Percentiles rank a stretch among this genome's conserved stretches.
These are phyloP conservation scores for Pezicula carpinea DNA, from an alignment of 2,329 filamentous ascomycete genomes.

Conservation along the genomic window DNA sequence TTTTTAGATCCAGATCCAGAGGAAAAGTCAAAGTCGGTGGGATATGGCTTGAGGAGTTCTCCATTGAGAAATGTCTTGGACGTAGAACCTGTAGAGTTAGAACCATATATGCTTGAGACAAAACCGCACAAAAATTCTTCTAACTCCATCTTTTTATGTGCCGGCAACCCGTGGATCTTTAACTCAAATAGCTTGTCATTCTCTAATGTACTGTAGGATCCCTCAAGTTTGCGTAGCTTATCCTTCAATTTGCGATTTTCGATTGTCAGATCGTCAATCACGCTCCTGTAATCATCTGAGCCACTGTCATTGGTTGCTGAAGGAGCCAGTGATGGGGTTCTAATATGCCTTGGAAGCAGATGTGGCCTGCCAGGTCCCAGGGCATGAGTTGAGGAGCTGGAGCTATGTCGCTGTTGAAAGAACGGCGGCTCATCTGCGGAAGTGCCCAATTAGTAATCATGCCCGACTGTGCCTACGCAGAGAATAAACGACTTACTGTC, in stretches of 20 bases:
- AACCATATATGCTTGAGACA: conserved; percentile 55
- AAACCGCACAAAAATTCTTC: conserved; percentile 71
- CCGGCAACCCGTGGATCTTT: conserved; percentile 68
- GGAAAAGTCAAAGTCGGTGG: conserved; percentile 39
- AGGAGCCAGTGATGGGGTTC: not conserved
- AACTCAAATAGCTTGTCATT: conserved; percentile 81
- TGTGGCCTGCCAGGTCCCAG: not conserved
- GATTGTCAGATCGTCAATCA: conserved; percentile 83
- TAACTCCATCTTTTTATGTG: conserved; percentile 70
- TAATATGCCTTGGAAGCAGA: not conserved
- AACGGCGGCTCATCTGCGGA: conserved; percentile 23
- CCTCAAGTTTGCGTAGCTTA: conserved; percentile 66
- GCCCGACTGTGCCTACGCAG: not conserved
- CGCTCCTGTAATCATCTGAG: conserved; percentile 71
- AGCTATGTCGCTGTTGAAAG: conserved; percentile 16
- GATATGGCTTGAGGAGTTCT: conserved; percentile 15
- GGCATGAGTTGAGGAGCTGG: conserved; percentile 9
- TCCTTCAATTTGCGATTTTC: conserved; percentile 77
- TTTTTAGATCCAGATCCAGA: conserved; percentile 19
- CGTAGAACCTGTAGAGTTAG: conserved; percentile 19
- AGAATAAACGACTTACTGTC: conserved; percentile 17
- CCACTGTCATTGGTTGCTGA: conserved; percentile 15
- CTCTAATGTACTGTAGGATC: conserved; percentile 59
- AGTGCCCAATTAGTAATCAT: not conserved
- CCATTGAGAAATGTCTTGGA: not conserved